Evolutionary conservation across 306 rosid genomes (phyloP).

Genomic region (Cucurbita moschata): DNA sequence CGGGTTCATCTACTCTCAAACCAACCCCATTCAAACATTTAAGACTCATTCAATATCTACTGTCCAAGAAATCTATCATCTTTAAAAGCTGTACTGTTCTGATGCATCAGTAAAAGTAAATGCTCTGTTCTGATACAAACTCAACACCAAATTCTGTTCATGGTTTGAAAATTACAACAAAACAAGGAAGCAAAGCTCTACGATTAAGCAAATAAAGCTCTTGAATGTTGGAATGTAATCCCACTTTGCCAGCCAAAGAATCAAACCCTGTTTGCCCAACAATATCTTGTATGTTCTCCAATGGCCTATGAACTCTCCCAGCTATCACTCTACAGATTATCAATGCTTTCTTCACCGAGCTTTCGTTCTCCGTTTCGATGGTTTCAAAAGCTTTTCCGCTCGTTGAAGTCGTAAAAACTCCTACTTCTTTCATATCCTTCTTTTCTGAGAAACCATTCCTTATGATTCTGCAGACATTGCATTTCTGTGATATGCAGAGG

Average conservation of each 20-base stretch:
- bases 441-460: slow-evolving; percentile 73
- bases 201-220: slow-evolving; percentile 83
- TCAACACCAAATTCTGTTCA: slow-evolving; percentile 19
- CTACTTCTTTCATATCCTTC: slow-evolving; percentile 72
- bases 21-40: slow-evolving; percentile 9
- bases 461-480: slow-evolving; percentile 76
- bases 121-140: not conserved
- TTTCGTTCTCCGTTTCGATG: slow-evolving; percentile 31
- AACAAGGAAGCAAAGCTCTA: slow-evolving; percentile 84
- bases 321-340: slow-evolving; percentile 81
- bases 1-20: slow-evolving; percentile 5
- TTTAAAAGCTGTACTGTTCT: slow-evolving; percentile 26
- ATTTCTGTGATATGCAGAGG: slow-evolving; percentile 56
- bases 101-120: slow-evolving; percentile 16
- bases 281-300: slow-evolving; percentile 74
- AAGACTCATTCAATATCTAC: not conserved
- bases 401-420: slow-evolving; percentile 88
- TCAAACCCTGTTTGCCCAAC: slow-evolving; percentile 74
- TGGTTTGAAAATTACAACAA: slow-evolving; percentile 70
- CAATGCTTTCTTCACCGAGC: slow-evolving; percentile 38
- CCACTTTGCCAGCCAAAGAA: slow-evolving; percentile 77
- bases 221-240: slow-evolving; percentile 69
- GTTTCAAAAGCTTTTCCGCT: slow-evolving; percentile 82
- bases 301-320: slow-evolving; percentile 79
- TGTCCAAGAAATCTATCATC: not conserved